These are phyloP conservation scores for Scheffersomyces lignicola DNA, from an alignment of 1,139 yeast species.

Conservation along the genomic window DNA sequence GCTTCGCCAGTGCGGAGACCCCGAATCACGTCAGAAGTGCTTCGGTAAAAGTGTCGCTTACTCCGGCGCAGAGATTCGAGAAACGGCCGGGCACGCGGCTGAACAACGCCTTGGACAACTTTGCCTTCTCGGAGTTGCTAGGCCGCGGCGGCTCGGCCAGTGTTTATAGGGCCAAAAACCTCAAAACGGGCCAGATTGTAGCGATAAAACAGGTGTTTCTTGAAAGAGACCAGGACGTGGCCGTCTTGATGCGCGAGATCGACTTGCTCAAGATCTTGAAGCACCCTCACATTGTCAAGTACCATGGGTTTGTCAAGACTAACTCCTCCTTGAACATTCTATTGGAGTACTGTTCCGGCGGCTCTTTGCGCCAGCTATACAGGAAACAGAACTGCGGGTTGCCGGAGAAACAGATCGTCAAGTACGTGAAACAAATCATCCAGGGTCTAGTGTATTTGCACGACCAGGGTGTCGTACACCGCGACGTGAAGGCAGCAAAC, in stretches of 20 bases:
- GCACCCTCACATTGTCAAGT: constrained; percentile 85
- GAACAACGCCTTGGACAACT: constrained; percentile 50
- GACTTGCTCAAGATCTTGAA: constrained; percentile 78
- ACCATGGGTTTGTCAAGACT: constrained; percentile 83
- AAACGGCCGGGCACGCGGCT: constrained; percentile 39
- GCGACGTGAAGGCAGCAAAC: constrained; percentile 81
- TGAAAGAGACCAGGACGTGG: constrained; percentile 44
- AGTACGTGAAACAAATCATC: constrained; percentile 69
- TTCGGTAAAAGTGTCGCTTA: constrained; percentile 47
- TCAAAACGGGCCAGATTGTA: constrained; percentile 63
- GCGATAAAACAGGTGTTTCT: constrained; percentile 84
- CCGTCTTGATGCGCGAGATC: constrained; percentile 75
- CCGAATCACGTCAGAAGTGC: constrained; percentile 27
- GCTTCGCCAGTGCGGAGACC: constrained; percentile 7
- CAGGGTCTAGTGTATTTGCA: constrained; percentile 71
- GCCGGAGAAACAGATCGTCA: constrained; percentile 61
- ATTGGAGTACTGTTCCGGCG: constrained; percentile 76
- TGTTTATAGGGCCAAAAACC: constrained; percentile 79
- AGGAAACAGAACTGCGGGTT: constrained; percentile 52
- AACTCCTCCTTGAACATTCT: constrained; percentile 68
- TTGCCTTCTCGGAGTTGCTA: constrained; percentile 66
- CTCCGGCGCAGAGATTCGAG: constrained; percentile 55
- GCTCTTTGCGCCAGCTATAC: constrained; percentile 74
- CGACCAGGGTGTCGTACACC: constrained; percentile 70
- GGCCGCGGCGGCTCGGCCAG: constrained; percentile 96